Percentiles rank a stretch among this genome's conserved stretches.
These are phyloP conservation scores for Anethum foeniculum DNA, from an alignment of 140 eudicot species.

Conservation along the genomic window DNA sequence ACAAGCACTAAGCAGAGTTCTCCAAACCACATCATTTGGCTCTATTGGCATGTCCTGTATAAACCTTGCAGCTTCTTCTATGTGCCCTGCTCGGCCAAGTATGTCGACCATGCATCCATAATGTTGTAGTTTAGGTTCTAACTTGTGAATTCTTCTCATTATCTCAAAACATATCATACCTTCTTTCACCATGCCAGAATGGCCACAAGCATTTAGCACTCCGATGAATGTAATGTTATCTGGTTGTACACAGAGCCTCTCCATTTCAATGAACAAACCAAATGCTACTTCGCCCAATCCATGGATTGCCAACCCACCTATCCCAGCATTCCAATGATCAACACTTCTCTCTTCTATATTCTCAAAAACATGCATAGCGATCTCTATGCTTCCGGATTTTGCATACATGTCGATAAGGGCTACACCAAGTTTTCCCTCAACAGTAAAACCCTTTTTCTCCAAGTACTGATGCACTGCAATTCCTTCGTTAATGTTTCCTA, in stretches of 20 bases:
- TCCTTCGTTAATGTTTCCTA: background rate
- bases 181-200: constrained; percentile 30
- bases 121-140: constrained; percentile 29
- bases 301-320: constrained; percentile 25
- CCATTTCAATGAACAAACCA: constrained; percentile 23
- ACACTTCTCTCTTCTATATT: constrained; percentile 21
- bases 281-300: constrained; percentile 28
- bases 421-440: constrained; percentile 10
- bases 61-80: constrained; percentile 27
- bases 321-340: constrained; percentile 36
- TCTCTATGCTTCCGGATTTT: constrained; percentile 18
- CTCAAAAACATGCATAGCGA: constrained; percentile 21
- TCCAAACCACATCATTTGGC: constrained; percentile 23
- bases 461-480: background rate
- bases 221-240: constrained; percentile 33
- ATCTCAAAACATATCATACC: constrained; percentile 27
- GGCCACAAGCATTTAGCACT: constrained; percentile 37
- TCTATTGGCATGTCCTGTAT: constrained; percentile 19
- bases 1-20: constrained; percentile 35
- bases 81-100: constrained; percentile 32
- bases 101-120: constrained; percentile 42
- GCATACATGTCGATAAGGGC: constrained; percentile 38
- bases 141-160: constrained; percentile 17
- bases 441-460: too few relatives aligned
- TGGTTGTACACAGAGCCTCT: constrained; percentile 19